Base-by-base conservation (phyloP, 805 yeast genomes). In the Kodamaea lidongshanica region DNA sequence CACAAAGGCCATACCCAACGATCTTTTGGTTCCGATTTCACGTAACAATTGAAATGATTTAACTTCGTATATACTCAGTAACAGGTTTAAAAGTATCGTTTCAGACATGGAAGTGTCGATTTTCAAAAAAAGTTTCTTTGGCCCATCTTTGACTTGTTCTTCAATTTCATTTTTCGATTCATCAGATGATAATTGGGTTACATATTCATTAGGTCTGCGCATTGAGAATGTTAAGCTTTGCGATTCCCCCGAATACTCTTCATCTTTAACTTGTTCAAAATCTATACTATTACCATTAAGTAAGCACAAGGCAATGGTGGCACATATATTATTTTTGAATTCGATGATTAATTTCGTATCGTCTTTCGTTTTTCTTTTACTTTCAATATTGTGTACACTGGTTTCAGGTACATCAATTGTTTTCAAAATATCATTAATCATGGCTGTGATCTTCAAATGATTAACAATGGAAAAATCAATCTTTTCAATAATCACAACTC, bases 1-100 rank as follows among this genome's bases (percentile, higher is more conserved):
- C 18, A 69, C 70, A 54, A 78, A 78, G 3, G 74, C 79, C 14
- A 74, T 47, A 1, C 86, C 86, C 36, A 63, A 56, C 1, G 77
- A 65, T n/a, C 62, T 65, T 27, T 65, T 67, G 3, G 75, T 58
- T 5, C 67, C 61, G 23, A 62, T 60, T 37, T 73, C 77, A 9
- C 64, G 49, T 10, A 76, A 41, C 12, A 74, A 41, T 22, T 64
- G 61, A 22, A 75, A 56, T 0, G 58, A 52, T 13, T 50, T 47
- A 1, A 77, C 40, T 9, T 52, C 50, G 1, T 71, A 72, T 32
- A 67, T 58, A 3, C 59, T 55, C 13, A 42, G 45, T 7, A 79
- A 48, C 7, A 59, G 54, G 12, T 67, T 69, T 3, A 49, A 35
- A 6, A 79, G 41, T 14, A 61, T 64, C 3, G 69, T 61, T 27